phyloP scores from a whole-genome alignment of 305 asterid species.

The Fraxinus sp. region DNA sequence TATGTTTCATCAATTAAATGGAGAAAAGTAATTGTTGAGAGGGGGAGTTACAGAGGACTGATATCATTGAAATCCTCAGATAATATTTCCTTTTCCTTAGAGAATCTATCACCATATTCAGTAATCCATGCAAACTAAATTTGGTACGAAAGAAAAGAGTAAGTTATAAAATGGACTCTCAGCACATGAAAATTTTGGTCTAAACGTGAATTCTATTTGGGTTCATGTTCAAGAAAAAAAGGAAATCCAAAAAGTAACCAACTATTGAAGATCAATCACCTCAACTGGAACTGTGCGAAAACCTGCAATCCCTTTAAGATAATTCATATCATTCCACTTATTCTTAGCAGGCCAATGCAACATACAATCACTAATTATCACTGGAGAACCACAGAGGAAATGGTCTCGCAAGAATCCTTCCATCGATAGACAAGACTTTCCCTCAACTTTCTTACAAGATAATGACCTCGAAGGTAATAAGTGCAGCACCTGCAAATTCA shows the following conservation, averaged over 20 bases:
- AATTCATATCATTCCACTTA: conserved; percentile 78
- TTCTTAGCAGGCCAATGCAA: conserved; percentile 88
- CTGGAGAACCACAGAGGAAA: conserved; percentile 43
- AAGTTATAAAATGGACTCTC: neutral
- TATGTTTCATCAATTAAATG: neutral
- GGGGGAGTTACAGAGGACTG: neutral
- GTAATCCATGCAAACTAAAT: neutral
- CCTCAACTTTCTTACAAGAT: conserved; percentile 56
- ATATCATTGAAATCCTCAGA: neutral
- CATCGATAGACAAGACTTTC: conserved; percentile 62
- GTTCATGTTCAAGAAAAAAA: neutral
- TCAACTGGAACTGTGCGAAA: conserved; percentile 89
- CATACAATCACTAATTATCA: conserved; percentile 74
- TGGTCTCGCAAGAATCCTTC: conserved; percentile 77
- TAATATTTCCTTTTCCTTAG: neutral
- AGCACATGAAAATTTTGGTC: neutral
- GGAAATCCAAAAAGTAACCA: neutral
- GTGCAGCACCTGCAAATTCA: conserved; percentile 50
- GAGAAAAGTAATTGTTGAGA: neutral
- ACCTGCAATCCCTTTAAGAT: conserved; percentile 75
- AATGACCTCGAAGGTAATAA: conserved; percentile 69
- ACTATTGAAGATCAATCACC: conserved; percentile 30
- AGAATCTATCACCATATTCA: neutral
- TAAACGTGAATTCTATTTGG: neutral
- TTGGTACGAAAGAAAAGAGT: neutral